These are phyloP conservation scores for Acacia crassicarpa DNA, from an alignment of 306 rosid genomes.

Conservation along the genomic window DNA sequence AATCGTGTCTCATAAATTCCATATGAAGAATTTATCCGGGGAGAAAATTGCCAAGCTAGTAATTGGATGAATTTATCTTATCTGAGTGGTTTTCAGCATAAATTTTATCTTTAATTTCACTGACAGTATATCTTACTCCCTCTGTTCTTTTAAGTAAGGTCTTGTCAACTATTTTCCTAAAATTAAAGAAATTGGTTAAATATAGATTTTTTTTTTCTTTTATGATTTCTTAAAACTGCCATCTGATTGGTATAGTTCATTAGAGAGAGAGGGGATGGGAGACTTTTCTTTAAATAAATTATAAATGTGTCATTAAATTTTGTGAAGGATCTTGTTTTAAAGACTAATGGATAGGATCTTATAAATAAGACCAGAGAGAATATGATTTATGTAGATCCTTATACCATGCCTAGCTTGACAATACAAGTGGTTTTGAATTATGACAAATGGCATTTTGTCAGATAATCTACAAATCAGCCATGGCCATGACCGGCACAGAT, in stretches of 20 bases:
- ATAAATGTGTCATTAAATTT: no score
- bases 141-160: not conserved
- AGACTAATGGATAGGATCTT: not conserved
- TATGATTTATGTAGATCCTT: constrained; percentile 1
- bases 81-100: constrained; percentile 1
- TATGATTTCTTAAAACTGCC: not conserved
- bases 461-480: constrained; percentile 80
- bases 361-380: not conserved
- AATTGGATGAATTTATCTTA: not conserved
- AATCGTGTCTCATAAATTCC: constrained; percentile 8
- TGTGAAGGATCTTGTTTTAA: not conserved
- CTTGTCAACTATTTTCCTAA: not conserved
- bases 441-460: constrained; percentile 34
- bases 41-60: not conserved
- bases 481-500: constrained; percentile 71
- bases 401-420: constrained; percentile 22
- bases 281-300: no score
- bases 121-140: not conserved
- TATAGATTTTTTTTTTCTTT: no score
- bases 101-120: not conserved
- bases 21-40: not conserved
- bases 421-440: not conserved
- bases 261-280: not conserved
- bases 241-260: not conserved
- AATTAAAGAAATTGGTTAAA: not conserved